Evolutionary conservation across 1,139 yeast genomes (phyloP), one percentile per base, ranked within the genome.

Genomic region (Blastobotrys indianensis): DNA sequence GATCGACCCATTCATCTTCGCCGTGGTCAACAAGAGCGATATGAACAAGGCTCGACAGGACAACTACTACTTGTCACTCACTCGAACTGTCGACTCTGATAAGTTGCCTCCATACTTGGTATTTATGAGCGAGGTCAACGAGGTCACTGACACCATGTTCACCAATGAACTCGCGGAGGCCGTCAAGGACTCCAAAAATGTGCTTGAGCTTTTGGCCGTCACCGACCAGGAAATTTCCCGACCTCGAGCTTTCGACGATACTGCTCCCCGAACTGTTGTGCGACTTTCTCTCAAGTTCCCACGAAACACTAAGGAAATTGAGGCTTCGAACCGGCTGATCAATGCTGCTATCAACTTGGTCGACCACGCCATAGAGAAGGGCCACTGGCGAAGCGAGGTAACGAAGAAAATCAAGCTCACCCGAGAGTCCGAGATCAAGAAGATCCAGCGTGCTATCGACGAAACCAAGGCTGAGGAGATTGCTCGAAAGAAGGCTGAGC

Each of bases 91-190:
- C 34, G 86, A 81, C 60, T 81, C 88, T 29, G 65, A 75, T 29
- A 74, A 76, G 56, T 71, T 90, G 58, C 96, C 97, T 40, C 78
- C 84, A 48, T 55, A 55, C 42, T 84, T 76, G 62, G 95, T 88
- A 17, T 86, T 80, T 68, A 90, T 92, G 98, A 75, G 86, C 58
- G 98, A 92, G 71, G 79, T 79, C 48, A 76, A 80, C 51, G 97
- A 90, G 63, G 73, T 86, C 66, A 87, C 82, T 57, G 87, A 81
- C 6, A 71, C 77, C 54, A 68, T 84, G 49, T 73, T 75, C 54
- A 73, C 79, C 42, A 73, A 79, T 49, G 76, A 73, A 48, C 67
- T 79, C 38, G 65, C 72, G 33, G 75, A 75, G 47, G 70, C 77
- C 30, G 63, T 85, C 52, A 35, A 41, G 25, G 39, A 44, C 42